phyloP scores from a whole-genome alignment of 441 rosid genomes.

The Heliophila coronopifolia region DNA sequence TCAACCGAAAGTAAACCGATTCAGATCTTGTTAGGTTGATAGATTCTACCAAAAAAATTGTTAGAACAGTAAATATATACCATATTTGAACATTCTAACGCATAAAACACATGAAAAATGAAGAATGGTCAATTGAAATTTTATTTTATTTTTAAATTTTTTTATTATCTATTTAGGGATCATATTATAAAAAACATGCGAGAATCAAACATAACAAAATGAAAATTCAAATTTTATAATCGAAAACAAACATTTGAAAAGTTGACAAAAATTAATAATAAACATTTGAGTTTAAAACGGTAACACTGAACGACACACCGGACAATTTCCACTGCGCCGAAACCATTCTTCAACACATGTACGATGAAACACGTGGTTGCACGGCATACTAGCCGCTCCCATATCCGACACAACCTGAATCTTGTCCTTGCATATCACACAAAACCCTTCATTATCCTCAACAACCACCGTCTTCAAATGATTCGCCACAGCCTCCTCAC shows the following conservation, averaged over 20 bases:
- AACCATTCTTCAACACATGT: not conserved
- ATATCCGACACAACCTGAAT: not conserved
- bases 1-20: too few species aligned
- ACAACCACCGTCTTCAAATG: constrained; percentile 2
- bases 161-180: too few species aligned
- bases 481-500: not conserved
- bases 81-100: too few species aligned
- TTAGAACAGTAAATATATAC: too few species aligned
- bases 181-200: too few species aligned
- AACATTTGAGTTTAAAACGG: not conserved
- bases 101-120: too few species aligned
- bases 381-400: not conserved
- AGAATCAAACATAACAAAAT: not conserved
- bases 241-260: too few species aligned
- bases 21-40: too few species aligned
- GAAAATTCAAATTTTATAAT: too few species aligned
- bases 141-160: too few species aligned
- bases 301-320: not conserved
- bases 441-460: not conserved
- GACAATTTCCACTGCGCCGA: constrained; percentile 1
- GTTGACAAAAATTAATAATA: not conserved
- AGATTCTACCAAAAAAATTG: too few species aligned
- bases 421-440: constrained; percentile 1
- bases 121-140: too few species aligned
- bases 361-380: constrained; percentile 2